Conservation (phyloP, 371 early-diverging fungal genomes). For the Encephalitozoon hellem region DNA sequence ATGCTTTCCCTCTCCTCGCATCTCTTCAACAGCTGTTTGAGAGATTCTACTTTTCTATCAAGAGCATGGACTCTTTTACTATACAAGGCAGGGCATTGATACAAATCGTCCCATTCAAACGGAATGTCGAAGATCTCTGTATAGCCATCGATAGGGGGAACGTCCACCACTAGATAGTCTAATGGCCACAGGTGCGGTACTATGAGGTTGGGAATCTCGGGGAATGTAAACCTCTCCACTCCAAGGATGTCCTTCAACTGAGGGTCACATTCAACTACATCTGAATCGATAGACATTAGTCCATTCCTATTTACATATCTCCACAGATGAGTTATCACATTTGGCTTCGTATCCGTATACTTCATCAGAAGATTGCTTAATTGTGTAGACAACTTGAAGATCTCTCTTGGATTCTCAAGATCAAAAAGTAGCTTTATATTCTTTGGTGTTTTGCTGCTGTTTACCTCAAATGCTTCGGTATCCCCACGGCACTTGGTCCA, state of each 20-base stretch:
- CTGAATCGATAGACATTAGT: slow-evolving; percentile 3
- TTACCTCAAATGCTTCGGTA: slow-evolving; percentile 35
- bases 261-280: slow-evolving; percentile 24
- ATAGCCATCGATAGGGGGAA: slow-evolving; percentile 18
- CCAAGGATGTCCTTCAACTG: slow-evolving; percentile 30
- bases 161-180: slow-evolving; percentile 42
- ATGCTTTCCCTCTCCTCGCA: slow-evolving; percentile 33
- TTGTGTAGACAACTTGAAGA: slow-evolving; percentile 28
- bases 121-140: slow-evolving; percentile 47
- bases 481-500: slow-evolving; percentile 32
- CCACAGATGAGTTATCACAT: slow-evolving; percentile 42
- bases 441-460: not conserved
- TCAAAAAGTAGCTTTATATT: slow-evolving; percentile 24
- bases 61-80: slow-evolving; percentile 45
- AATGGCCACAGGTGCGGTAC: slow-evolving; percentile 37
- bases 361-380: slow-evolving; percentile 19
- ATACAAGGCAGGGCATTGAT: slow-evolving; percentile 51
- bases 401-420: slow-evolving; percentile 37
- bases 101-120: slow-evolving; percentile 55
- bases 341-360: slow-evolving; percentile 37
- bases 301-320: slow-evolving; percentile 42
- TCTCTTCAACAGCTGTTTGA: slow-evolving; percentile 41
- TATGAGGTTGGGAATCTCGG: slow-evolving; percentile 26
- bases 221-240: slow-evolving; percentile 34
- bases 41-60: slow-evolving; percentile 57